Percentiles rank a stretch among this genome's conserved stretches.
phyloP scores from a whole-genome alignment of 345 rosid genomes.

The Ailanthus altissimus region DNA sequence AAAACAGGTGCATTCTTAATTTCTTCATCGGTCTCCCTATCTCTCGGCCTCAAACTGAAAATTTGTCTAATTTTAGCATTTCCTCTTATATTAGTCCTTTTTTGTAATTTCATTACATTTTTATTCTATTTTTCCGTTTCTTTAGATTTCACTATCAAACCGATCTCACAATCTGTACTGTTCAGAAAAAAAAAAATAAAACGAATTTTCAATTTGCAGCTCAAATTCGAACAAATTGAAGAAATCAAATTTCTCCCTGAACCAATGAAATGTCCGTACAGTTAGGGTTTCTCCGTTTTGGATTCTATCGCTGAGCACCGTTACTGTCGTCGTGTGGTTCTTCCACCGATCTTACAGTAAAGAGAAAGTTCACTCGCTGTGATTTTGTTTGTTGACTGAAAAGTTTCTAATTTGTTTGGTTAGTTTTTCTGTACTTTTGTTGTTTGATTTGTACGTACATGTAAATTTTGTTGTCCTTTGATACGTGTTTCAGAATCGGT shows the following conservation, averaged over 20 bases:
- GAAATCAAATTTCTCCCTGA: background rate
- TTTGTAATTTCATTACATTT: background rate
- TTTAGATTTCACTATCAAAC: background rate
- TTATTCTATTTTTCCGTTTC: background rate
- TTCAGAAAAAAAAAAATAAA: background rate
- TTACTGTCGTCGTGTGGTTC: background rate
- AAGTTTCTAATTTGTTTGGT: background rate
- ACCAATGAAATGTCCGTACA: background rate
- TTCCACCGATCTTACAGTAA: conserved; percentile 7
- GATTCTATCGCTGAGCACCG: background rate
- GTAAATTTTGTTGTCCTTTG: background rate
- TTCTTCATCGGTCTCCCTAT: conserved; percentile 27
- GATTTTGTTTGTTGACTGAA: background rate
- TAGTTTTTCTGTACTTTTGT: background rate
- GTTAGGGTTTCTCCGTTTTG: conserved; percentile 16
- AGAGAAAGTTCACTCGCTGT: conserved; percentile 1
- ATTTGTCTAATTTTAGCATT: conserved; percentile 15
- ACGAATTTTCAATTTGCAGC: background rate
- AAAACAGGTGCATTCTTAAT: conserved; percentile 26
- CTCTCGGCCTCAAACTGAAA: conserved; percentile 23
- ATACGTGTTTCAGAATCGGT: conserved; percentile 11
- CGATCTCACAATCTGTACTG: background rate
- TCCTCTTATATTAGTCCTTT: conserved; percentile 17
- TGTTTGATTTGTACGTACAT: conserved; percentile 4
- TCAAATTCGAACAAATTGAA: background rate